Conservation (phyloP, 1,284 basidiomycete genomes). For the Quambalaria eucalypti region DNA sequence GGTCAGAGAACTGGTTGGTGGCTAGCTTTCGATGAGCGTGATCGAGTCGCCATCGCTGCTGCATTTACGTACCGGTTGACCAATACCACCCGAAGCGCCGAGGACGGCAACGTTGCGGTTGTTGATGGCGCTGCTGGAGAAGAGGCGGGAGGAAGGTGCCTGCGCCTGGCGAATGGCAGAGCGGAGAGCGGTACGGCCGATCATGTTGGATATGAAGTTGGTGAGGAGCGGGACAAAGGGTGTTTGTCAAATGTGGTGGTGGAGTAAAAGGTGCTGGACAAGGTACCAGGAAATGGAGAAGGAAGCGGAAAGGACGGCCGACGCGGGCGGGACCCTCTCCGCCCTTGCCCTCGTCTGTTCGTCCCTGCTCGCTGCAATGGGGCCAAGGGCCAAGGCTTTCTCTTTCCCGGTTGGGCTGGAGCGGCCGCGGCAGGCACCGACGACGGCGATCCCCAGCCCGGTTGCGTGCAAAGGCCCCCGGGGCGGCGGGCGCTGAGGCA, state of each 20-base stretch:
- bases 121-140: conserved; percentile 66
- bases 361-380: too few species aligned
- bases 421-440: too few species aligned
- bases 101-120: conserved; percentile 78
- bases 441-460: too few species aligned
- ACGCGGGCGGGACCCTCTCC: too few species aligned
- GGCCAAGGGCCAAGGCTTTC: too few species aligned
- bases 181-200: conserved; percentile 24
- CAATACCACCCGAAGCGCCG: conserved; percentile 74
- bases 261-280: too few species aligned
- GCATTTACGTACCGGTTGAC: conserved; percentile 55
- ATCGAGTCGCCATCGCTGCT: not conserved
- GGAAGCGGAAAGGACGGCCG: conserved; percentile 1
- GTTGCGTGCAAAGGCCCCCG: too few species aligned
- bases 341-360: too few species aligned
- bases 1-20: not conserved
- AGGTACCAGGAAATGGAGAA: not conserved
- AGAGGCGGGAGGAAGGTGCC: conserved; percentile 52
- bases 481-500: too few species aligned
- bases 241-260: too few species aligned
- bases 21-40: not conserved
- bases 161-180: conserved; percentile 20
- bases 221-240: conserved; percentile 7
- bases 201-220: conserved; percentile 21
- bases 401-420: too few species aligned